Evolutionary conservation across 495 filamentous ascomycete genomes (phyloP).

Genomic region (Hypoxylon intermedium): DNA sequence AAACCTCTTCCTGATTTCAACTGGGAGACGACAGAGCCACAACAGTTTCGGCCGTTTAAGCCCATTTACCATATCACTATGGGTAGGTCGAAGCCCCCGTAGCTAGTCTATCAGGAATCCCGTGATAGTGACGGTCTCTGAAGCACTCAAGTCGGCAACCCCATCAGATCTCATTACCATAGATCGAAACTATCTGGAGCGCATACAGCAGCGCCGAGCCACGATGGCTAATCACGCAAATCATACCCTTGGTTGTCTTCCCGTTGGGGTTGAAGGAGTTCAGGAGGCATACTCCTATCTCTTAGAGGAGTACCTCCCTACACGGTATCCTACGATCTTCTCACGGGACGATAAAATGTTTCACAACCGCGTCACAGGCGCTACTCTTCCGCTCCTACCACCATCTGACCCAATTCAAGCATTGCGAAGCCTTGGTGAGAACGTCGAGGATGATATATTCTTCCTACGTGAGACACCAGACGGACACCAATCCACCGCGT

Average conservation of each 20-base stretch:
- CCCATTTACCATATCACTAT: conserved; percentile 76
- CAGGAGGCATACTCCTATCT: conserved; percentile 72
- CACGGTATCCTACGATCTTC: conserved; percentile 71
- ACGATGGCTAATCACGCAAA: conserved; percentile 58
- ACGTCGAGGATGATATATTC: conserved; percentile 79
- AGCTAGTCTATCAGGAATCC: neutral
- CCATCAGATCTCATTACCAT: conserved; percentile 70
- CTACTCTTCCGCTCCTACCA: conserved; percentile 50
- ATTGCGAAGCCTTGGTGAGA: conserved; percentile 61
- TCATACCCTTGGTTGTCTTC: conserved; percentile 54
- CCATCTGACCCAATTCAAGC: conserved; percentile 35
- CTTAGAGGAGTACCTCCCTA: conserved; percentile 67
- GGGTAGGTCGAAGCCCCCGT: conserved; percentile 55
- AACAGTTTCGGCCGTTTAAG: conserved; percentile 71
- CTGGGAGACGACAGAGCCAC: conserved; percentile 64
- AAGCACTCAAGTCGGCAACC: conserved; percentile 55
- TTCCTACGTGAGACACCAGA: conserved; percentile 66
- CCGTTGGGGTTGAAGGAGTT: conserved; percentile 58
- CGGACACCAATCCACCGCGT: conserved; percentile 70
- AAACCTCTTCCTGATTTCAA: conserved; percentile 65
- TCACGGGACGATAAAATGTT: conserved; percentile 41
- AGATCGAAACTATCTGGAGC: conserved; percentile 68
- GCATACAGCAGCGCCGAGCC: conserved; percentile 60
- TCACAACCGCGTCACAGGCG: conserved; percentile 55
- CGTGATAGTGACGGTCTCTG: neutral